A percentile compares a stretch with the other conserved stretches of the same genome.
phyloP scores from a whole-genome alignment of 2,329 filamentous ascomycete species.

The Colletotrichum sp. region DNA sequence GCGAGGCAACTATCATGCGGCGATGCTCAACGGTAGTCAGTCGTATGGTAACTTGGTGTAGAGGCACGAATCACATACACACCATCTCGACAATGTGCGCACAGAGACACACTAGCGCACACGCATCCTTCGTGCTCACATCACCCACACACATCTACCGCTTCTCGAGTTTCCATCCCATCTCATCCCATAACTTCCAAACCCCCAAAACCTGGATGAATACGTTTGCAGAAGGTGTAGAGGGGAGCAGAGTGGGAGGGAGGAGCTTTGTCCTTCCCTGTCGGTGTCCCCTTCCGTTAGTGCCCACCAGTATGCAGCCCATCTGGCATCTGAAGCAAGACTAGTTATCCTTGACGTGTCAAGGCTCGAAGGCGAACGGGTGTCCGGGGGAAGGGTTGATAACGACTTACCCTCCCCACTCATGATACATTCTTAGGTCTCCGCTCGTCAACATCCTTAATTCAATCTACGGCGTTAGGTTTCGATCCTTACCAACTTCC shows the following conservation, averaged over 20 bases:
- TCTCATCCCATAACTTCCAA: not conserved
- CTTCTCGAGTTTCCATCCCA: not conserved
- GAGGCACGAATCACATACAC: not conserved
- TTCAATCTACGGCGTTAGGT: not conserved
- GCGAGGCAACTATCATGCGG: not conserved
- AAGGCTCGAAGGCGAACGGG: constrained; percentile 2
- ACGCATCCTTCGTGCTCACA: not conserved
- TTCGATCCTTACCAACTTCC: not conserved
- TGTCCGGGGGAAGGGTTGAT: not conserved
- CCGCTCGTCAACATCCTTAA: not conserved
- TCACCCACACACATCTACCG: not conserved
- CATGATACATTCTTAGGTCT: not conserved
- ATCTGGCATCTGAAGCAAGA: not conserved
- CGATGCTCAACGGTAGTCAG: not conserved
- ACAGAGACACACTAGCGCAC: not conserved
- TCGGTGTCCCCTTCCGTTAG: not conserved
- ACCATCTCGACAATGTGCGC: not conserved
- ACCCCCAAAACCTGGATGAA: not conserved
- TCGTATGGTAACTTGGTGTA: not conserved
- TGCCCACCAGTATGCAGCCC: not conserved
- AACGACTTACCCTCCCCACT: not conserved
- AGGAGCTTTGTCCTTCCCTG: not conserved
- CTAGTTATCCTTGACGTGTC: constrained; percentile 13
- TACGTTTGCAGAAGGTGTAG: not conserved
- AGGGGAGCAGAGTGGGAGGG: not conserved